phyloP scores from a whole-genome alignment of 306 rosid species.

The Ammopiptanthus mongolicus region DNA sequence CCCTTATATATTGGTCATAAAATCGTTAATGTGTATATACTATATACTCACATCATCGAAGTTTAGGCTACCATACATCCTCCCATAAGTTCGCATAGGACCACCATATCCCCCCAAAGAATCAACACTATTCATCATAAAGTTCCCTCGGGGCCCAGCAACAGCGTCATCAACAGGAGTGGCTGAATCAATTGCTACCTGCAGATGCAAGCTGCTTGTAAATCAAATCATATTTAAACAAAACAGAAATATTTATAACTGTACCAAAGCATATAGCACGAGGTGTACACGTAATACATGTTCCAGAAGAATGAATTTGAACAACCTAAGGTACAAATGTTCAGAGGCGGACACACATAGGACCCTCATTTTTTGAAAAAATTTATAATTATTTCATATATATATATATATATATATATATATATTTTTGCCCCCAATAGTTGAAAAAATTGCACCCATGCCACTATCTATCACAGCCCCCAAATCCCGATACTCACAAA shows the following conservation, averaged over 20 bases:
- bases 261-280: background rate
- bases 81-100: constrained; percentile 81
- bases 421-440: too few relatives aligned
- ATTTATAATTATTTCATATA: too few relatives aligned
- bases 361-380: too few relatives aligned
- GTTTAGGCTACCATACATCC: constrained; percentile 89
- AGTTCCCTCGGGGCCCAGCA: constrained; percentile 64
- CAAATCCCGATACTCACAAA: too few relatives aligned
- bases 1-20: background rate
- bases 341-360: too few relatives aligned
- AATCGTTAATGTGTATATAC: background rate
- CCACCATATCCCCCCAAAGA: constrained; percentile 79
- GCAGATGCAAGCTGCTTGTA: constrained; percentile 10
- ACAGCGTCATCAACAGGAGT: constrained; percentile 86
- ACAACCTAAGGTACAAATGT: background rate
- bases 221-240: background rate
- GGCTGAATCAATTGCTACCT: constrained; percentile 77
- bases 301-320: background rate
- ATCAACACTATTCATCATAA: constrained; percentile 54
- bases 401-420: too few relatives aligned
- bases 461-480: too few relatives aligned
- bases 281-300: background rate
- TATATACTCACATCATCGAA: constrained; percentile 88
- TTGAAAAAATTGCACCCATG: too few relatives aligned
- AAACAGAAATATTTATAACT: background rate